Evolutionary conservation across 441 rosid species (phyloP).

Genomic region (Pelargonium citronellum): DNA sequence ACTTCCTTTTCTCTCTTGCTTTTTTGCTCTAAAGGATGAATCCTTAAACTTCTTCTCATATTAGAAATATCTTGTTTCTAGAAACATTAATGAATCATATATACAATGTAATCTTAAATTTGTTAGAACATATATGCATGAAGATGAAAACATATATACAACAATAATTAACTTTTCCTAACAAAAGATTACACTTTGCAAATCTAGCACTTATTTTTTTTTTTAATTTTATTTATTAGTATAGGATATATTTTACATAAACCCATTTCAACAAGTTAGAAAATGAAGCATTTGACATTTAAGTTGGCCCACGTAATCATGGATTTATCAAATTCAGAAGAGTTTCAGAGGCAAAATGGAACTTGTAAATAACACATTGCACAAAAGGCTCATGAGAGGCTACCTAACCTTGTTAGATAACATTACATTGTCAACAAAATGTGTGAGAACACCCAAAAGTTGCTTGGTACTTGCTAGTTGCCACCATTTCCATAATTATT

Average conservation of each 20-base stretch:
- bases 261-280: background rate
- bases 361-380: background rate
- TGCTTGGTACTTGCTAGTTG: background rate
- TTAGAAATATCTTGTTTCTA: background rate
- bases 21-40: too few relatives aligned
- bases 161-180: background rate
- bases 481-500: background rate
- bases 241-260: background rate
- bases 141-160: background rate
- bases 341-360: background rate
- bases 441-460: conserved; percentile 1
- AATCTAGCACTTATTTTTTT: background rate
- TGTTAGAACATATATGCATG: too few relatives aligned
- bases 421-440: background rate
- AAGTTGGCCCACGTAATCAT: background rate
- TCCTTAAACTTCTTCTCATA: background rate
- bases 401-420: background rate
- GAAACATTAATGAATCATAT: too few relatives aligned
- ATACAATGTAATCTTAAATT: too few relatives aligned
- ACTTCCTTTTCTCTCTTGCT: background rate
- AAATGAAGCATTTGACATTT: background rate
- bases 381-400: background rate
- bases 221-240: background rate
- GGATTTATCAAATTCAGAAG: background rate
- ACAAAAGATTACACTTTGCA: background rate